Evolutionary conservation across 2,329 filamentous ascomycete genomes (phyloP), one percentile per base, ranked within the genome.

Genomic region (Didymella pinodella): DNA sequence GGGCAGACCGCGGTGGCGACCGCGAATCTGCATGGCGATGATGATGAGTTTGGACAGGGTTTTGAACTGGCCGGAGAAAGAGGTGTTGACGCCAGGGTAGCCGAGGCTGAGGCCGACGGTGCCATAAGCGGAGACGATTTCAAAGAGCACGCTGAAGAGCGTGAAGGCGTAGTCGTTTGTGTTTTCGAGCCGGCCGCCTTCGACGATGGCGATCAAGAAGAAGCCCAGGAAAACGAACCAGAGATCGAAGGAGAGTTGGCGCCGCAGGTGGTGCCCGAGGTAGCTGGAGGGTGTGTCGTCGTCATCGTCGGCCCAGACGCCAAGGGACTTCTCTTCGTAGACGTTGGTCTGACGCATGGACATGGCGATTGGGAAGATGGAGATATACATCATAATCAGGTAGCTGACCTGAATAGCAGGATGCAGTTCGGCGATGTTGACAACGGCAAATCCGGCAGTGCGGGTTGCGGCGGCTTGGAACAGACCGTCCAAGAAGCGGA

Each of bases 361-460:
- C 70, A 98, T 98, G 73, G 95, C 94, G 68, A 98, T 96, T 5
- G 94, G 94, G 68, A 97, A 96, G 59, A 97, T 91, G 57, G 93
- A 97, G 62, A 98, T 97, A 78, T 98, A 98, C 95, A 98, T 98
- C 95, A 98, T 98, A 77, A 98, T 89, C 78, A 98, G 82, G 79
- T 97, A 98, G 25, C 93, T 92, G 14, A 96, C 92, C 70, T 97
- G 93, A 57, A 97, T 92, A 3, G 91, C 95, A 1, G 95, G 93
- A 66, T 98, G 93, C 2, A 99, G 82, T 0, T 85, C 80, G 1
- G 90, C 82, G 38, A 98, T 80, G 73, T 90, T 92, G 67, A 98
- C 86, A 29, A 90, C 91, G 1, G 90, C 84, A 71, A 97, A 97
- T 0, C 95, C 94, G 3, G 95, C 94, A 0, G 95, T 98, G 73